Percentiles rank a stretch among this genome's conserved stretches.
Evolutionary conservation across 2,329 filamentous ascomycete species (phyloP).

Genomic region (Didymella glomerata): DNA sequence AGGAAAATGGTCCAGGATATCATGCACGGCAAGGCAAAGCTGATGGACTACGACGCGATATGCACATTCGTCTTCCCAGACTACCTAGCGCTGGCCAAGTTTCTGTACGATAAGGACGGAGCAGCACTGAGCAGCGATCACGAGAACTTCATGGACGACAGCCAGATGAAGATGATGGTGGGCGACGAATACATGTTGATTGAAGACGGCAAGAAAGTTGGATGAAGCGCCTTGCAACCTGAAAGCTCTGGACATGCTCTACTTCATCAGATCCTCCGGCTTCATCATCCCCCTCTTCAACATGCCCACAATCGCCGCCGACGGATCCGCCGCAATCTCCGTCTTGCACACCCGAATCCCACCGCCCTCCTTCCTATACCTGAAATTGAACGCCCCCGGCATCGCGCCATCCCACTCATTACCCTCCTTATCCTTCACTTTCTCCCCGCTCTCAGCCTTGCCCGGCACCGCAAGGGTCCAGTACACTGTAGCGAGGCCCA

Average conservation of each 20-base stretch:
- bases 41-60: conserved; percentile 58
- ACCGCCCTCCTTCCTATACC: conserved; percentile 12
- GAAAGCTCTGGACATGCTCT: neutral
- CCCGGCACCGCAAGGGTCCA: conserved; percentile 21
- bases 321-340: conserved; percentile 22
- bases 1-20: conserved; percentile 56
- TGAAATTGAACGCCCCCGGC: conserved; percentile 21
- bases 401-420: conserved; percentile 24
- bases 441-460: conserved; percentile 9
- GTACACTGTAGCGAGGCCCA: conserved; percentile 20
- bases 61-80: conserved; percentile 60
- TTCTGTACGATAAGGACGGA: conserved; percentile 57
- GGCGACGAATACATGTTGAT: conserved; percentile 56
- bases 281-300: conserved; percentile 29
- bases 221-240: conserved; percentile 1
- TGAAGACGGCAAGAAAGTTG: conserved; percentile 46
- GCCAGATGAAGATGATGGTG: conserved; percentile 57
- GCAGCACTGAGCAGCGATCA: conserved; percentile 52
- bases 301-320: conserved; percentile 20
- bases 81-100: conserved; percentile 56
- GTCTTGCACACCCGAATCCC: conserved; percentile 15
- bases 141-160: conserved; percentile 53
- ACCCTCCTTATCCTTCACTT: conserved; percentile 16
- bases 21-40: conserved; percentile 55
- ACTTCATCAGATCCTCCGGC: conserved; percentile 26